Evolutionary conservation across 768 basidiomycete genomes (phyloP).

Genomic region (Pisolithus orientalis): DNA sequence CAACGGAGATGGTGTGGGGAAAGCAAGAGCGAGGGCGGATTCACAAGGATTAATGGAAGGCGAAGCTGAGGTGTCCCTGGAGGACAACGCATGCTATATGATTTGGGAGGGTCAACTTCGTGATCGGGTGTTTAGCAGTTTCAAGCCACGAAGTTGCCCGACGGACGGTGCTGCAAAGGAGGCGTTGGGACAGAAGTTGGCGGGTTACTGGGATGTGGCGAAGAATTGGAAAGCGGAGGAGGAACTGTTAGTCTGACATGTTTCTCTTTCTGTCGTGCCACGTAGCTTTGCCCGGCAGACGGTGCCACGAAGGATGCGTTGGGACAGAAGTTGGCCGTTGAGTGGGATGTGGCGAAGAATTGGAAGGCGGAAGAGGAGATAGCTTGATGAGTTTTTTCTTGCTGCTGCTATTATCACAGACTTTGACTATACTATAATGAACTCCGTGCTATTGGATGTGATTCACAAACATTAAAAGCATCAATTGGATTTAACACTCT

Average conservation of each 20-base stretch:
- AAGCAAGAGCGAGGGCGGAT: constrained; percentile 29
- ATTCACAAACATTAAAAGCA: too few relatives aligned
- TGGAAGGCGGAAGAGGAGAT: constrained; percentile 72
- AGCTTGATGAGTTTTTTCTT: constrained; percentile 35
- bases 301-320: constrained; percentile 78
- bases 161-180: constrained; percentile 86
- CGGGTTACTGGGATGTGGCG: constrained; percentile 91
- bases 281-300: constrained; percentile 76
- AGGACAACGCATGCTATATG: constrained; percentile 82
- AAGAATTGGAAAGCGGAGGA: constrained; percentile 87
- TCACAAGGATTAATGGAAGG: constrained; percentile 16
- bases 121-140: constrained; percentile 73
- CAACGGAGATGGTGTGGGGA: constrained; percentile 18
- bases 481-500: too few relatives aligned
- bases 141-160: constrained; percentile 77
- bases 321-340: constrained; percentile 77
- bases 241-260: constrained; percentile 55
- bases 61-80: constrained; percentile 43
- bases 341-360: constrained; percentile 95
- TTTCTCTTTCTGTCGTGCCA: constrained; percentile 25
- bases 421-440: too few relatives aligned
- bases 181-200: constrained; percentile 74
- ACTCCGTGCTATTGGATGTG: too few relatives aligned
- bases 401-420: too few relatives aligned
- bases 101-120: constrained; percentile 91